phyloP scores from a whole-genome alignment of 1,284 basidiomycete genomes.

The Cutaneotrichosporon cyanovorans region DNA sequence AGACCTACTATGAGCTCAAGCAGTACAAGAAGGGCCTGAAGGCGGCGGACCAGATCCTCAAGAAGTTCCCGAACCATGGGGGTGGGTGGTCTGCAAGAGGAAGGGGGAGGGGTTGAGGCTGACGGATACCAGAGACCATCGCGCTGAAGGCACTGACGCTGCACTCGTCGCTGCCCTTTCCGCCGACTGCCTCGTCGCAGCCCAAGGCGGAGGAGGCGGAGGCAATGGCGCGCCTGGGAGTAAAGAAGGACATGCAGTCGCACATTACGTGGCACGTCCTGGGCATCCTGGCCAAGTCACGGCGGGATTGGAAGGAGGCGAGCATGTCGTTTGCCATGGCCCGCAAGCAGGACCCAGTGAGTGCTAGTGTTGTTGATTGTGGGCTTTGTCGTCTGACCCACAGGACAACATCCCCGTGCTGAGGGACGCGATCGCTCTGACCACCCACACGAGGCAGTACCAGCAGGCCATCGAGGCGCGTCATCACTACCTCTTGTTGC shows the following conservation, averaged over 20 bases:
- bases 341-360: conserved; percentile 76
- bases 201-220: conserved; percentile 72
- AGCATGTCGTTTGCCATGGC: conserved; percentile 56
- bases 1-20: conserved; percentile 73
- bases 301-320: conserved; percentile 52
- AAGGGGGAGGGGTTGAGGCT: background rate
- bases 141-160: conserved; percentile 89
- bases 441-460: conserved; percentile 82
- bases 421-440: conserved; percentile 81
- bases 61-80: conserved; percentile 92
- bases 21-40: conserved; percentile 87
- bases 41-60: conserved; percentile 87
- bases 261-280: conserved; percentile 99
- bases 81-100: conserved; percentile 50
- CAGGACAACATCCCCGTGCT: conserved; percentile 92
- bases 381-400: too few species aligned
- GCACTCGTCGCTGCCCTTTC: conserved; percentile 47
- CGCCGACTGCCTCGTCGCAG: conserved; percentile 43
- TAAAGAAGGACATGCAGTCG: conserved; percentile 78
- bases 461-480: conserved; percentile 74
- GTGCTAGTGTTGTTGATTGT: conserved; percentile 27
- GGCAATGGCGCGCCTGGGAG: conserved; percentile 73
- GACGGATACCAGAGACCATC: conserved; percentile 61
- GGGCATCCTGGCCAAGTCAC: conserved; percentile 73
- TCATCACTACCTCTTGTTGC: conserved; percentile 67